Conservation (phyloP, 2,329 filamentous ascomycete genomes). For the Mollisiaceae sp. region DNA sequence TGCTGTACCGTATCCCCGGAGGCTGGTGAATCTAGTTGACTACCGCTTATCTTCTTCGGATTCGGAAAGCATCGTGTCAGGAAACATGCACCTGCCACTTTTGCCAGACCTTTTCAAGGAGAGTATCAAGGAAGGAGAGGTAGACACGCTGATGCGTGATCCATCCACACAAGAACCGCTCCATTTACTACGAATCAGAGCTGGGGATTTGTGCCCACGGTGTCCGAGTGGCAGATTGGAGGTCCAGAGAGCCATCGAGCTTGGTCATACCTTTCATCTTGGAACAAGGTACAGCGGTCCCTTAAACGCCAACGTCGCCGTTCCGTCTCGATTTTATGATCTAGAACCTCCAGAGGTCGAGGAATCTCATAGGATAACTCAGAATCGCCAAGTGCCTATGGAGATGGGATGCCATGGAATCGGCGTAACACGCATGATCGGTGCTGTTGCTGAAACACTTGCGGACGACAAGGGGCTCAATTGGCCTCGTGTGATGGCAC, state of each 20-base stretch:
- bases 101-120: conserved; percentile 24
- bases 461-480: conserved; percentile 76
- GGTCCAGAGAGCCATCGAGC: conserved; percentile 78
- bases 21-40: conserved; percentile 48
- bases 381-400: conserved; percentile 56
- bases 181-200: conserved; percentile 67
- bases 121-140: conserved; percentile 1
- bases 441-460: conserved; percentile 79
- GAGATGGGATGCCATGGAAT: conserved; percentile 98
- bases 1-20: conserved; percentile 12
- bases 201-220: conserved; percentile 74
- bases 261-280: conserved; percentile 94
- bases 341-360: conserved; percentile 18
- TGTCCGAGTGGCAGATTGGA: conserved; percentile 69
- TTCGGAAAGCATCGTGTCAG: conserved; percentile 17
- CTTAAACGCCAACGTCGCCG: conserved; percentile 66
- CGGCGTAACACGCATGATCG: conserved; percentile 88
- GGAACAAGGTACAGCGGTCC: conserved; percentile 86
- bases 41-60: conserved; percentile 37
- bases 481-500: conserved; percentile 87
- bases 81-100: conserved; percentile 28
- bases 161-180: conserved; percentile 51
- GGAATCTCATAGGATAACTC: neutral
- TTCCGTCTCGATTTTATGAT: conserved; percentile 43
- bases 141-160: conserved; percentile 37